Base-by-base conservation (phyloP, 345 rosid species). In the Brassica juncea region DNA sequence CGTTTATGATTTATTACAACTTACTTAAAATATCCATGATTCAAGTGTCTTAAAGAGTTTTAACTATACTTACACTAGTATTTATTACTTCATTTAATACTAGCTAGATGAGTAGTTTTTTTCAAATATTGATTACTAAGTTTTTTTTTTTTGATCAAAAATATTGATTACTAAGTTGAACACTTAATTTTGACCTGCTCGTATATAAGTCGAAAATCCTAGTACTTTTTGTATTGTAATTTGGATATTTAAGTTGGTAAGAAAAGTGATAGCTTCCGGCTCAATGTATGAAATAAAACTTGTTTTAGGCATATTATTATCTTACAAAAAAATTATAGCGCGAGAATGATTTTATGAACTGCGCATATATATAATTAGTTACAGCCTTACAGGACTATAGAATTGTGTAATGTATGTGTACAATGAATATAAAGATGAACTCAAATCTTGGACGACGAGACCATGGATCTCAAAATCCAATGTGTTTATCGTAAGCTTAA, bases 351-450 rank as follows among this genome's bases (percentile, higher is more conserved):
- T 39, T 39, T 39, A 39, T 39, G 12, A 39, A 39, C 0, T 9
- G 47, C 2, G 47, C 12, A 39, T 39, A 39, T 6, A 47, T 47
- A 39, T 39, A 8, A 8, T 39, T 39, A 8, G 7, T 32, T 32
- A 32, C 35, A 35, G 47, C 47, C 47, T 70, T 62, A 71, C 32
- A 71, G 3, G 66, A 65, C 66, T 39, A 21, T 6, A 37, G 15
- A 42, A 42, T 10, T 3, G 14, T 72, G 59, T 44, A 73, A 23
- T 60, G 73, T 34, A 67, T 32, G 9, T 35, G 42, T 35, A 54
- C 76, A 77, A 54, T 30, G 71, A 52, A 52, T 63, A 71, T 71
- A 55, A 28, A 47, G 70, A 61, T 9, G 52, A 68, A 16, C 68
- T 16, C 72, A 9, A 52, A n/a, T 52, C 8, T 61, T 70, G 66